phyloP scores from a whole-genome alignment of 345 rosid species.

The Populus ilicifolia region DNA sequence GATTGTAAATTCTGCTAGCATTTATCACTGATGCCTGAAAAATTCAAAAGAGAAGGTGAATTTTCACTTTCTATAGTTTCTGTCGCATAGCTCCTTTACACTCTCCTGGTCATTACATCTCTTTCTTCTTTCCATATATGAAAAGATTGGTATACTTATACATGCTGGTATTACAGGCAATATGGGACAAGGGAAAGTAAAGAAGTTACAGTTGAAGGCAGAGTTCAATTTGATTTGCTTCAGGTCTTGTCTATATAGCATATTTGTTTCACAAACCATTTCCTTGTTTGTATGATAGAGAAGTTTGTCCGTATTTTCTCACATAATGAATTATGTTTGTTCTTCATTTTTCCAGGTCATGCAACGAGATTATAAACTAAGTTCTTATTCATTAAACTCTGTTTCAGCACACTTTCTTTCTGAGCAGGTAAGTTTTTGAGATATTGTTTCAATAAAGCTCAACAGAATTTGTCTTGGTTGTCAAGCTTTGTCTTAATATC shows the following conservation, averaged over 20 bases:
- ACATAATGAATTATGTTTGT: conserved; percentile 10
- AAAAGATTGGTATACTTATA: conserved; percentile 18
- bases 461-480: no score
- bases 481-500: not conserved
- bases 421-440: conserved; percentile 63
- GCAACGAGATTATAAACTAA: conserved; percentile 86
- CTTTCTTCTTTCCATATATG: not conserved
- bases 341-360: conserved; percentile 46
- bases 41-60: no score
- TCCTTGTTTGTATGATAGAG: conserved; percentile 1
- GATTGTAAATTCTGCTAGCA: no score
- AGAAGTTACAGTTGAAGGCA: conserved; percentile 91
- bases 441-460: not conserved
- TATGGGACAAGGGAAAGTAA: conserved; percentile 90
- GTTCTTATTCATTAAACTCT: conserved; percentile 93
- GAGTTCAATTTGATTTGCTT: conserved; percentile 94
- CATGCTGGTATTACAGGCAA: conserved; percentile 54
- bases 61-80: no score
- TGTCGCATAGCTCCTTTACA: no score
- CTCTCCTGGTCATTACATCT: not conserved
- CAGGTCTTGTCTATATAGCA: conserved; percentile 54
- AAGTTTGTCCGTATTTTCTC: not conserved
- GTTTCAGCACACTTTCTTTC: conserved; percentile 98
- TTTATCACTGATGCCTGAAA: no score
- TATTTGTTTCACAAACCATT: conserved; percentile 15